A percentile compares a stretch with the other conserved stretches of the same genome.
These are phyloP conservation scores for Sphaerostilbella broomeana DNA, from an alignment of 2,329 filamentous ascomycete species.

Conservation along the genomic window DNA sequence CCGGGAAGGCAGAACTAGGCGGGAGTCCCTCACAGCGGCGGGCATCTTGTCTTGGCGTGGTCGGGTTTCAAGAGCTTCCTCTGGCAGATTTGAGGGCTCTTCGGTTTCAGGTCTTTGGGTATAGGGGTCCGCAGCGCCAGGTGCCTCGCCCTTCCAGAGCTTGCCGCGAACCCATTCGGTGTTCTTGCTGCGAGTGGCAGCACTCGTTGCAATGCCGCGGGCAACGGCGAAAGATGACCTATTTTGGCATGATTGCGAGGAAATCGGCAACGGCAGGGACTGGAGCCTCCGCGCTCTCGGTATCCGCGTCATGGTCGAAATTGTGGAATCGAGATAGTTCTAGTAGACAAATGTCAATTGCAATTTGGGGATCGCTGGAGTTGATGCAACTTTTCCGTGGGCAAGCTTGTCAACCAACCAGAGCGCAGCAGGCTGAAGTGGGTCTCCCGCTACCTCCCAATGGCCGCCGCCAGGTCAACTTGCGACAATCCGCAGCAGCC, in stretches of 20 bases:
- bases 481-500: constrained; percentile 2
- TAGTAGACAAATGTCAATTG: not conserved
- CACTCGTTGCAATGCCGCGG: constrained; percentile 30
- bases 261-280: constrained; percentile 23
- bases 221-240: constrained; percentile 23
- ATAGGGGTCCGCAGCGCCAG: constrained; percentile 34
- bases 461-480: no score
- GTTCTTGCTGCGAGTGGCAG: constrained; percentile 25
- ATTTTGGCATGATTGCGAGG: constrained; percentile 19
- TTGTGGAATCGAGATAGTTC: not conserved
- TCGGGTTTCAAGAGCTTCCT: constrained; percentile 23
- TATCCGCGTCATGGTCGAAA: constrained; percentile 37
- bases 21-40: constrained; percentile 21
- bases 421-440: constrained; percentile 18
- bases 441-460: no score
- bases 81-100: constrained; percentile 24
- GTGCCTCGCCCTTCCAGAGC: constrained; percentile 35
- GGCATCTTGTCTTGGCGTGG: constrained; percentile 20
- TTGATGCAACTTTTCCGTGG: constrained; percentile 21
- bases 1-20: constrained; percentile 28
- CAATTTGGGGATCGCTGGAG: no score
- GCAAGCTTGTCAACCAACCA: no score
- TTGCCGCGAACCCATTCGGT: constrained; percentile 34
- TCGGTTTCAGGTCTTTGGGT: constrained; percentile 27
- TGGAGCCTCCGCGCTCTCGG: constrained; percentile 30